Base-by-base conservation (phyloP, 2,329 filamentous ascomycete species). In the Nigrospora oryzae region DNA sequence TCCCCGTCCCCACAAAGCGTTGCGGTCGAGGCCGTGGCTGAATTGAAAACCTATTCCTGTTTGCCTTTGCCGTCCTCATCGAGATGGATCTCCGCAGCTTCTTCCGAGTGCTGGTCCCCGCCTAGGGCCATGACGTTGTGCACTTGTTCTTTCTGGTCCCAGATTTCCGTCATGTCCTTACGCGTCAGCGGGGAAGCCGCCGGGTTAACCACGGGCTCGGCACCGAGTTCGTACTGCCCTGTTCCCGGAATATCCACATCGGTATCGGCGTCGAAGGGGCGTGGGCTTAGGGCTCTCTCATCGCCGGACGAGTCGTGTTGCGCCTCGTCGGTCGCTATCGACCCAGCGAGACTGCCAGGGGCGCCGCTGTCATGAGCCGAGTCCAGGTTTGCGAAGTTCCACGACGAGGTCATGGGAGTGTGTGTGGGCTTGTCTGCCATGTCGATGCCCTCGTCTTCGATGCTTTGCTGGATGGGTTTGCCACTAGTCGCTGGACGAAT, bases 401-500 rank as follows among this genome's bases (percentile, higher is more conserved):
- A 79, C 32, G 55, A 56, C 50, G n/a, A 52, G 46, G 50, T 53
- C 51, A 36, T 56, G 52, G 33, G 55, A 52, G 53, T 47, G 7
- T 49, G 49, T 14, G 57, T 53, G 33, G 61, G 60, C 40, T 60
- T 59, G 40, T 66, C 65, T 28, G 59, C 51, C 47, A 69, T 55
- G 42, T 66, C 67, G 34, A 71, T 65, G 16, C 63, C 69, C 50
- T 77, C 74, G 37, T 76, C 72, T 46, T 59, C 73, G 45, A 73
- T 68, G 49, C 67, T 73, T 38, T 60, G 58, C 14, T 66, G 70
- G 23, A 72, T 49, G 41, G 51, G 47, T 55, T 52, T 42, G 57
- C 77, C 77, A 81, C 61, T 75, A 73, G 67, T 75, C 75, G 64
- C 77, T 69, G 34, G 34, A 30, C 41, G 40, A 35, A 62, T 74